Evolutionary conservation across 495 filamentous ascomycete genomes (phyloP).

Genomic region (Neurospora sp.): DNA sequence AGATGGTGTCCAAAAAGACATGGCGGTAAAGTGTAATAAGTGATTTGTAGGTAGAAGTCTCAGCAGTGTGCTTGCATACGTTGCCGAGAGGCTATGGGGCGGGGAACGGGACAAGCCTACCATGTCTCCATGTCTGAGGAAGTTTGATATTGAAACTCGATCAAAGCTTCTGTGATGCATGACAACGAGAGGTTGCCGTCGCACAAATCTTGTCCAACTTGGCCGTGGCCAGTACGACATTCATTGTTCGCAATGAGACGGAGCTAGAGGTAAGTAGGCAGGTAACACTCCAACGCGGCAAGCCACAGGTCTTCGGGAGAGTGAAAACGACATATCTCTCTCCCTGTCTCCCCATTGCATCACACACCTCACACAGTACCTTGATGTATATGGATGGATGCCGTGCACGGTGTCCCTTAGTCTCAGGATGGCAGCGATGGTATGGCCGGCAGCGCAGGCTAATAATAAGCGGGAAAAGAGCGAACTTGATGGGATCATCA

Average conservation of each 20-base stretch:
- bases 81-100: background rate
- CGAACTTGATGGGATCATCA: background rate
- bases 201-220: background rate
- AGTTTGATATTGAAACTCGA: background rate
- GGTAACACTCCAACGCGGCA: conserved; percentile 4
- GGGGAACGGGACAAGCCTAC: background rate
- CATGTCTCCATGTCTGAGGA: background rate
- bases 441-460: background rate
- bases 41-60: background rate
- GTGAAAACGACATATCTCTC: background rate
- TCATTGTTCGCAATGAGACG: background rate
- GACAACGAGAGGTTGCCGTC: background rate
- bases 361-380: background rate
- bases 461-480: background rate
- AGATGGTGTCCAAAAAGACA: background rate
- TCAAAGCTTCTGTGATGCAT: background rate
- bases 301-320: conserved; percentile 7
- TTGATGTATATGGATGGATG: background rate
- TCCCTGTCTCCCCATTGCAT: background rate
- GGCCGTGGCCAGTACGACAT: background rate
- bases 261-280: background rate
- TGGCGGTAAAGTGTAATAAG: background rate
- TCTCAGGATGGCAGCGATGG: background rate
- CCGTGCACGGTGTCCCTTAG: background rate
- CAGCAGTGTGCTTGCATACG: background rate